Conservation (phyloP, 2,329 filamentous ascomycete genomes). For the Metarhizium robertsii region DNA sequence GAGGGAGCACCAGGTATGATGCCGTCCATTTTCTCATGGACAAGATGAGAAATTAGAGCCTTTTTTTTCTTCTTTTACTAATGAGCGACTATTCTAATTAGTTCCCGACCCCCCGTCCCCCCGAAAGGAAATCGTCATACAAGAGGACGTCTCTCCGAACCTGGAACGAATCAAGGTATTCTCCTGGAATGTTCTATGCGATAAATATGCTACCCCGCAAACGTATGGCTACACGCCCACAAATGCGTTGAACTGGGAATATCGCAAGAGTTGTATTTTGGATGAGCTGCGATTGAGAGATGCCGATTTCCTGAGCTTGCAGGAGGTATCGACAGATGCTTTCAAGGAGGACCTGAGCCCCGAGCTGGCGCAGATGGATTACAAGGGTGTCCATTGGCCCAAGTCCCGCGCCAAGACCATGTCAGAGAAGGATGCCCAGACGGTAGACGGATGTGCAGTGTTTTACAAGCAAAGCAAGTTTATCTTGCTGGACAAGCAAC, state of each 20-base stretch:
- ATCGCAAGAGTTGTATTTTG: conserved; percentile 72
- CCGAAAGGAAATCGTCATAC: conserved; percentile 71
- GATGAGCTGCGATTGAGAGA: conserved; percentile 71
- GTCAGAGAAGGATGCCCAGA: conserved; percentile 76
- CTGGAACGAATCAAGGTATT: conserved; percentile 73
- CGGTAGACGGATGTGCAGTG: conserved; percentile 92
- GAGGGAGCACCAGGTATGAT: conserved; percentile 74
- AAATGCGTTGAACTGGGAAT: conserved; percentile 76
- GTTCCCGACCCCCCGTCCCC: conserved; percentile 69
- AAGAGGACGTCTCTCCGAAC: conserved; percentile 48
- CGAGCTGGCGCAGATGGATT: conserved; percentile 77
- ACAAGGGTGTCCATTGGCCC: conserved; percentile 90
- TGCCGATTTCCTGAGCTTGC: conserved; percentile 84
- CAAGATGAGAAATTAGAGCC: background rate
- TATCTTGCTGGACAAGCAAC: conserved; percentile 84
- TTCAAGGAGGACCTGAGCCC: conserved; percentile 87
- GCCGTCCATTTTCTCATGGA: conserved; percentile 8
- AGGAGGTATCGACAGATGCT: conserved; percentile 86
- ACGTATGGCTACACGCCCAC: conserved; percentile 88
- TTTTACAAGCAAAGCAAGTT: conserved; percentile 97
- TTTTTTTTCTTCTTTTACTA: background rate
- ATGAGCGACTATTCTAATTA: conserved; percentile 25
- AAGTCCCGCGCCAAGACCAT: conserved; percentile 87
- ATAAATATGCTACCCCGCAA: conserved; percentile 77
- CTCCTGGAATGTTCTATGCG: conserved; percentile 93